Percentiles rank a stretch among this genome's conserved stretches.
Conservation (phyloP, 1,284 basidiomycete species). For the Volvariella surrecta region DNA sequence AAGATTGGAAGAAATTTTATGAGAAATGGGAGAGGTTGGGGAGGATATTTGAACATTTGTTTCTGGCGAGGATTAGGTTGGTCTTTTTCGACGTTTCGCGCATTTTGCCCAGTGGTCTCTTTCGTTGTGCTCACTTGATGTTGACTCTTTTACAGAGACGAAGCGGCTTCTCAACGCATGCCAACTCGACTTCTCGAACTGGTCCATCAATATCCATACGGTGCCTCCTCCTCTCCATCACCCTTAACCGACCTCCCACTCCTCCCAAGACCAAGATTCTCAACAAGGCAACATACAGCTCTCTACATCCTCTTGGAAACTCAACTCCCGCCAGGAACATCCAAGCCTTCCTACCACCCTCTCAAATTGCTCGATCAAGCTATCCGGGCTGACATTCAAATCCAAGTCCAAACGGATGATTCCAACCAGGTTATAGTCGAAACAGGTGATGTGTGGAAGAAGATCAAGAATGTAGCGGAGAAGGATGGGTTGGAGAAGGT, state of each 20-base stretch:
- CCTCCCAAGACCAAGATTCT: slow-evolving; percentile 51
- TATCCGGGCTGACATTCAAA: slow-evolving; percentile 33
- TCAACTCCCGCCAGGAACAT: slow-evolving; percentile 26
- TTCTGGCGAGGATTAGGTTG: slow-evolving; percentile 61
- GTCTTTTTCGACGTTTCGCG: slow-evolving; percentile 10
- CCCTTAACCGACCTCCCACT: slow-evolving; percentile 30
- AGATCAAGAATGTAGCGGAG: slow-evolving; percentile 34
- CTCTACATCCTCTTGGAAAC: slow-evolving; percentile 57
- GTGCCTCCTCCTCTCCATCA: slow-evolving; percentile 17
- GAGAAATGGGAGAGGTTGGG: slow-evolving; percentile 63
- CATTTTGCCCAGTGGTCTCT: slow-evolving; percentile 1
- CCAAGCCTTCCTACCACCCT: slow-evolving; percentile 41
- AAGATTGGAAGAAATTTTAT: slow-evolving; percentile 49
- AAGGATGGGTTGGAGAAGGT: slow-evolving; percentile 3
- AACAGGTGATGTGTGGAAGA: slow-evolving; percentile 38
- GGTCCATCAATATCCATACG: slow-evolving; percentile 59
- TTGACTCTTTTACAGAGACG: slow-evolving; percentile 36
- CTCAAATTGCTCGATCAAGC: slow-evolving; percentile 53
- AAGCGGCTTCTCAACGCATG: slow-evolving; percentile 43
- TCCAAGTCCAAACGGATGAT: slow-evolving; percentile 26
- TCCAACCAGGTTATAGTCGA: neutral
- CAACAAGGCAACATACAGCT: slow-evolving; percentile 52
- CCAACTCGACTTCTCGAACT: slow-evolving; percentile 65
- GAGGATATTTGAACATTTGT: slow-evolving; percentile 63
- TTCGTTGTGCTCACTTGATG: slow-evolving; percentile 3